phyloP scores from a whole-genome alignment of 208 protist species.

The Borovskyia barvae region DNA sequence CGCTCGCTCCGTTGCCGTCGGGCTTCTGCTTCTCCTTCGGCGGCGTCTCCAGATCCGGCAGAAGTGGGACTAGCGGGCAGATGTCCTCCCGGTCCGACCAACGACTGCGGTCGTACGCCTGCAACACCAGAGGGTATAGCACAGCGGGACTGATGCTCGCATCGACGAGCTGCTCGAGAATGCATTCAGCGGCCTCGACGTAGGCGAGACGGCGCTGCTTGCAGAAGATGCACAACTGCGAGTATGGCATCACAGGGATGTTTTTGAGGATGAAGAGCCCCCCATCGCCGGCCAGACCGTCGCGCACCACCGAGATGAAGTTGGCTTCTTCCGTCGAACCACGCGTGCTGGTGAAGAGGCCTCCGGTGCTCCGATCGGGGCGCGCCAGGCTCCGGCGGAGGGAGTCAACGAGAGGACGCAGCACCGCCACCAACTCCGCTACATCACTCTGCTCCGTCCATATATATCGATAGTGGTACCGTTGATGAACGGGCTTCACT shows the following conservation, averaged over 20 bases:
- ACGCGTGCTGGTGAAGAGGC: constrained; percentile 65
- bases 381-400: neutral
- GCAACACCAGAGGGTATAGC: constrained; percentile 52
- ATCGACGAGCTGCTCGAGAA: constrained; percentile 82
- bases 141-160: constrained; percentile 40
- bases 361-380: neutral
- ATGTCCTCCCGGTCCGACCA: constrained; percentile 58
- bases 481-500: constrained; percentile 28
- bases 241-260: constrained; percentile 60
- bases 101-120: constrained; percentile 67
- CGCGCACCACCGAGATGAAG: constrained; percentile 72
- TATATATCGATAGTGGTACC: constrained; percentile 59
- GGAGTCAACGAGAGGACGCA: constrained; percentile 20
- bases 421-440: constrained; percentile 32
- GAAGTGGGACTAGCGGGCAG: constrained; percentile 60
- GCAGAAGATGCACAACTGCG: constrained; percentile 59
- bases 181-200: constrained; percentile 58
- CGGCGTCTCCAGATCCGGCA: neutral
- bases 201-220: constrained; percentile 52
- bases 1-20: neutral
- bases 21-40: neutral
- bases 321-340: constrained; percentile 28
- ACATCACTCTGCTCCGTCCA: constrained; percentile 43
- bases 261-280: constrained; percentile 74
- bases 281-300: constrained; percentile 76